Evolutionary conservation across 164 flowering plant genomes (phyloP), one percentile per base, ranked within the genome.

Genomic region (Macadamia integrifolia): DNA sequence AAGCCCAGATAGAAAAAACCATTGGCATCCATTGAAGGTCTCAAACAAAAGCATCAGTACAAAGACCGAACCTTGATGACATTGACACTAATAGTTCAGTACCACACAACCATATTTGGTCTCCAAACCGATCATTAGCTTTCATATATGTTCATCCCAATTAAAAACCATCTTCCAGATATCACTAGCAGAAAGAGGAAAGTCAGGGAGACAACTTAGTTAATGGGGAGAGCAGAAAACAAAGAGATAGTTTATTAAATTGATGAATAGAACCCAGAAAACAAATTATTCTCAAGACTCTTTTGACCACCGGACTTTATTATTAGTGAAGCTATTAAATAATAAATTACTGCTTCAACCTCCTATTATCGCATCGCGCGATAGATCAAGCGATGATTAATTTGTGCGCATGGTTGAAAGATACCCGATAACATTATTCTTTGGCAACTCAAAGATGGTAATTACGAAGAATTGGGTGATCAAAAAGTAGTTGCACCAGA

Each of bases 211-310:
- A 11, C 15, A 61, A n/a, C 66, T 56, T 23, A 40, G 57, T 60
- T 71, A 76, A 76, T 80, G 77, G 83, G 56, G 61, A 46, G 67
- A 72, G 74, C 78, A 80, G 75, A 70, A 70, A 43, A 57, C 52
- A 62, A 71, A 52, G 74, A 71, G 75, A 66, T 65, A 58, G 53
- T 49, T 62, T 66, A 80, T 70, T 62, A 58, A 67, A 75, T 60
- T 75, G 52, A 64, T 66, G 56, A 50, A 61, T 11, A 67, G 68
- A 75, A 72, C 60, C 61, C 59, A 70, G 9, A 1, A 1, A 67
- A 59, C 30, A 64, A 69, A 79, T 72, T 73, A 82, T 74, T 74
- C 85, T 79, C 74, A 68, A 64, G 43, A 52, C 70, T 56, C 57
- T 64, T 73, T 82, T 78, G 82, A 78, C 83, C 72, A 67, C 23